Percentiles rank a stretch among this genome's conserved stretches.
These are phyloP conservation scores for Leccinum ochraceum DNA, from an alignment of 768 basidiomycete genomes.

Conservation along the genomic window DNA sequence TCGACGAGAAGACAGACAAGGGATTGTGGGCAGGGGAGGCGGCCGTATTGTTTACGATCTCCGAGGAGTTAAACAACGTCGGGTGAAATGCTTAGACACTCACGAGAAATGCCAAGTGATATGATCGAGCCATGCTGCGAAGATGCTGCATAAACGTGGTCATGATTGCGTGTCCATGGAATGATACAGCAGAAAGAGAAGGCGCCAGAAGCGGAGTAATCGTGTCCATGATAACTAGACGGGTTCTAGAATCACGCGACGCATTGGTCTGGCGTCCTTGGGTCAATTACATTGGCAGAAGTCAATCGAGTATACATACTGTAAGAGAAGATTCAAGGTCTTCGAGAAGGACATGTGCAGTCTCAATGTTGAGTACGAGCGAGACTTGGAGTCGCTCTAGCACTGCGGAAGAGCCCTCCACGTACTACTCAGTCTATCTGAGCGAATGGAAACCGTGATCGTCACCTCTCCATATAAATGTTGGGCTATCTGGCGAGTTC, in stretches of 20 bases:
- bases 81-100: constrained; percentile 24
- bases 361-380: constrained; percentile 57
- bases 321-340: constrained; percentile 35
- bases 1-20: constrained; percentile 35
- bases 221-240: constrained; percentile 63
- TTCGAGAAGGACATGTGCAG: constrained; percentile 52
- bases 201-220: constrained; percentile 67
- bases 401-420: constrained; percentile 33
- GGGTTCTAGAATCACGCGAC: constrained; percentile 24
- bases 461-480: constrained; percentile 29
- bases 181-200: constrained; percentile 60
- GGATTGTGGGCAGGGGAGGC: constrained; percentile 33
- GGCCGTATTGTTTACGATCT: constrained; percentile 68
- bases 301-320: constrained; percentile 22
- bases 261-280: constrained; percentile 14
- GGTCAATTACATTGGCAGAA: constrained; percentile 1
- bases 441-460: constrained; percentile 6
- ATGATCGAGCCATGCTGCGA: constrained; percentile 42
- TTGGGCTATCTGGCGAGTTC: constrained; percentile 41
- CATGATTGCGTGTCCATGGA: constrained; percentile 79
- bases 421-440: constrained; percentile 12
- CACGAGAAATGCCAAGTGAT: constrained; percentile 52
- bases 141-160: constrained; percentile 68
- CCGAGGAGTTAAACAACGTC: neutral
- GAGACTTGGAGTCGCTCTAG: constrained; percentile 62